Evolutionary conservation across 257 asterid genomes (phyloP).

Genomic region (Fraxinus cuspidata): DNA sequence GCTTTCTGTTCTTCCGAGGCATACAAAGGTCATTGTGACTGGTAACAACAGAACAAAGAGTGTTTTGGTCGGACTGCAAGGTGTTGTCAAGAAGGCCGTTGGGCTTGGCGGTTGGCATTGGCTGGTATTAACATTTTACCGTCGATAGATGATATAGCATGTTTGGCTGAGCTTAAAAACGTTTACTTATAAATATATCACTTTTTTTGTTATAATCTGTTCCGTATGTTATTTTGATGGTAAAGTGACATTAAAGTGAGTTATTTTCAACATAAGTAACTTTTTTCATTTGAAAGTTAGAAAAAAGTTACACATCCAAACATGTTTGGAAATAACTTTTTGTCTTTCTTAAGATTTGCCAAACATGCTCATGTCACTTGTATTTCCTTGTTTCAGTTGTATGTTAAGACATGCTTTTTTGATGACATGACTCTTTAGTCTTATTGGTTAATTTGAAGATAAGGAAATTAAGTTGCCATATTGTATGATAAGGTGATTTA

Average conservation of each 20-base stretch:
- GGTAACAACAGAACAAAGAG: conserved; percentile 96
- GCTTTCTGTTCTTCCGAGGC: conserved; percentile 91
- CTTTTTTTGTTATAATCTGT: neutral
- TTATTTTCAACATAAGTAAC: neutral
- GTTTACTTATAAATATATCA: neutral
- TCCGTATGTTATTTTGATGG: too few species aligned
- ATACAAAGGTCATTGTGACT: conserved; percentile 89
- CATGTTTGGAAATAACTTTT: neutral
- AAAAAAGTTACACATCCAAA: neutral
- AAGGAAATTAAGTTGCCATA: neutral
- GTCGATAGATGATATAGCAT: conserved; percentile 5
- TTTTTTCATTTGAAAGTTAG: neutral
- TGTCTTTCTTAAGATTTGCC: neutral
- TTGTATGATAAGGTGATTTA: neutral
- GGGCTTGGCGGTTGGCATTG: conserved; percentile 99
- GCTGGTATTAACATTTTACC: conserved; percentile 58
- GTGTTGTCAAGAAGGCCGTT: conserved; percentile 97
- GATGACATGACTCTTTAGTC: neutral
- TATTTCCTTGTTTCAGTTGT: neutral
- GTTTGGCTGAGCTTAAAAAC: neutral
- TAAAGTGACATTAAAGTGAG: neutral
- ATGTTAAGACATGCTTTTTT: neutral
- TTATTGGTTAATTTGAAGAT: neutral
- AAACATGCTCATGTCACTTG: neutral
- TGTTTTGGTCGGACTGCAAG: conserved; percentile 93